These are phyloP conservation scores for Ganoderma lucidum DNA, from an alignment of 1,284 basidiomycete species.

Conservation along the genomic window DNA sequence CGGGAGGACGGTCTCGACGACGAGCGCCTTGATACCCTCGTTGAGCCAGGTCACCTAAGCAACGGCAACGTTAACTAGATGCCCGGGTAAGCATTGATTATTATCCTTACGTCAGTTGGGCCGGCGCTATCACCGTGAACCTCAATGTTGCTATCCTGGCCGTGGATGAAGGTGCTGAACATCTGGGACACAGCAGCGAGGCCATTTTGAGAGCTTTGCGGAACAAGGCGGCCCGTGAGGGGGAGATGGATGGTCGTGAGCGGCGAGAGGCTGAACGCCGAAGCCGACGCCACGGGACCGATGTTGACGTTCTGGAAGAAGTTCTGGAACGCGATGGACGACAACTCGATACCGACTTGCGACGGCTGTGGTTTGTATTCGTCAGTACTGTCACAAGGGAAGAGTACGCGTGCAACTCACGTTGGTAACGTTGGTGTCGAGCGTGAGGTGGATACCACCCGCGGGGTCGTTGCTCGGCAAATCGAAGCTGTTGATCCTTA, in stretches of 20 bases:
- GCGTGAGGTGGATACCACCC: slow-evolving; percentile 78
- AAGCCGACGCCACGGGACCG: slow-evolving; percentile 63
- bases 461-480: slow-evolving; percentile 76
- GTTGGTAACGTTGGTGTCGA: slow-evolving; percentile 70
- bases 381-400: slow-evolving; percentile 9
- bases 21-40: slow-evolving; percentile 75
- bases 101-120: slow-evolving; percentile 55
- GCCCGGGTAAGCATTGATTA: neutral
- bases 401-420: slow-evolving; percentile 44
- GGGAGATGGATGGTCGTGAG: slow-evolving; percentile 61
- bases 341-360: slow-evolving; percentile 78
- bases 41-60: slow-evolving; percentile 77
- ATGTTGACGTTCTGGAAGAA: slow-evolving; percentile 63
- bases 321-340: slow-evolving; percentile 69
- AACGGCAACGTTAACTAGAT: neutral
- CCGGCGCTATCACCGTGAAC: slow-evolving; percentile 75
- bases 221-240: slow-evolving; percentile 71
- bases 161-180: slow-evolving; percentile 81
- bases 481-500: slow-evolving; percentile 76
- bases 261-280: slow-evolving; percentile 64
- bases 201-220: slow-evolving; percentile 62
- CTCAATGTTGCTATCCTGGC: slow-evolving; percentile 65
- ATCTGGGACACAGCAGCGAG: slow-evolving; percentile 69
- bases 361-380: slow-evolving; percentile 57
- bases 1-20: slow-evolving; percentile 68